These are phyloP conservation scores for Syzygium jambos DNA, from an alignment of 345 rosid genomes.

Conservation along the genomic window DNA sequence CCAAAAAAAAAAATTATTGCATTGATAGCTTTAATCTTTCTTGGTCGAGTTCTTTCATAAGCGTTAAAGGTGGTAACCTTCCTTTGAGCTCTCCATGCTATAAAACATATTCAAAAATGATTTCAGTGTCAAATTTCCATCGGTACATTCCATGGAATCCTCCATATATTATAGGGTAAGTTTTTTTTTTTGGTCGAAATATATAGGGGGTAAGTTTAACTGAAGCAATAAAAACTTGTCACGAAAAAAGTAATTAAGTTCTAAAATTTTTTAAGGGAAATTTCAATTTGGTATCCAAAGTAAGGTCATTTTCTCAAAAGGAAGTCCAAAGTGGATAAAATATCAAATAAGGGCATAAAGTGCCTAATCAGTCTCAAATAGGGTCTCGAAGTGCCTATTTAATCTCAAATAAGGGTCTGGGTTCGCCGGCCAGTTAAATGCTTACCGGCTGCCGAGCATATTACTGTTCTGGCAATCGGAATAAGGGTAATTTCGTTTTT, in stretches of 20 bases:
- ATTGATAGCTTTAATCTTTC: not conserved
- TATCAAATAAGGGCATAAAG: no score
- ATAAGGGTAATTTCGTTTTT: no score
- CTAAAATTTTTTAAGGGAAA: not conserved
- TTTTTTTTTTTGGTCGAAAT: not conserved
- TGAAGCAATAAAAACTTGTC: not conserved
- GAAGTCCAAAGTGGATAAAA: no score
- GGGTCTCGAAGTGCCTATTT: no score
- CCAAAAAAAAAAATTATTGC: no score
- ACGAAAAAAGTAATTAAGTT: rapidly evolving
- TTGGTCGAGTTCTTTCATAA: not conserved
- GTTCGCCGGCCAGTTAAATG: no score
- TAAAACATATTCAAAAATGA: not conserved
- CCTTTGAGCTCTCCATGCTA: not conserved
- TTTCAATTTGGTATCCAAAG: no score
- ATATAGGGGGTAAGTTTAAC: not conserved
- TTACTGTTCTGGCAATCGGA: no score
- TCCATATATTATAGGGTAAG: not conserved
- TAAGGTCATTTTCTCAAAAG: no score
- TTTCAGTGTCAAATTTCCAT: not conserved
- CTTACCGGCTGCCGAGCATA: no score
- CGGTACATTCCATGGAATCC: not conserved
- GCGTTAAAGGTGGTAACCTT: not conserved
- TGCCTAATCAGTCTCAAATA: no score
- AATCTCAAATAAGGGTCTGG: no score